Evolutionary conservation across 441 rosid genomes (phyloP).

Genomic region (Gossypium trilobum): DNA sequence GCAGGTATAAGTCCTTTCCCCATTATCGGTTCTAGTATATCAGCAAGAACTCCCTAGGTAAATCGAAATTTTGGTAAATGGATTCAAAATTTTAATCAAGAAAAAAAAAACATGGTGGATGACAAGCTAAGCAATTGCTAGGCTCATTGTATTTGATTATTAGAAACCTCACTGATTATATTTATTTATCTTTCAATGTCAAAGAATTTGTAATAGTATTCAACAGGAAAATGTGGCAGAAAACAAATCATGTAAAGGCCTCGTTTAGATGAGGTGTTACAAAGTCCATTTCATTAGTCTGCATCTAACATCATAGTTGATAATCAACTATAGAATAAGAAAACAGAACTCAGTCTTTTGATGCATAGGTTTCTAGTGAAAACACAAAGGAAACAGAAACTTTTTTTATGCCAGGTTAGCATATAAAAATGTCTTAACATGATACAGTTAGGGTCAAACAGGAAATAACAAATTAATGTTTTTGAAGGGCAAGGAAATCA

Average conservation of each 20-base stretch:
- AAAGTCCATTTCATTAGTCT: neutral
- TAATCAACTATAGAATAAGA: neutral
- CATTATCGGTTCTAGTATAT: constrained; percentile 91
- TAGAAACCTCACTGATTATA: neutral
- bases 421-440: neutral
- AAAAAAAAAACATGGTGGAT: neutral
- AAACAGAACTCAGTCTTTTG: neutral
- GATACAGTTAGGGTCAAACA: neutral
- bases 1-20: constrained; percentile 97
- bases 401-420: neutral
- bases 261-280: neutral
- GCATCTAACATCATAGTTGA: neutral
- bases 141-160: neutral
- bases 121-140: neutral
- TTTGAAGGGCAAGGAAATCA: neutral
- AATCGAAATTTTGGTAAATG: constrained; percentile 8
- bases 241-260: neutral
- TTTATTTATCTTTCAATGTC: neutral
- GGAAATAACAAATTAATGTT: neutral
- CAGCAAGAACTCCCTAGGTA: constrained; percentile 83
- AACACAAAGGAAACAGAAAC: neutral
- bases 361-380: neutral
- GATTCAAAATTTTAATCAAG: neutral
- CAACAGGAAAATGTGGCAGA: neutral
- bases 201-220: neutral